phyloP scores from a whole-genome alignment of 805 yeast species.

The Myxozyma neglecta region DNA sequence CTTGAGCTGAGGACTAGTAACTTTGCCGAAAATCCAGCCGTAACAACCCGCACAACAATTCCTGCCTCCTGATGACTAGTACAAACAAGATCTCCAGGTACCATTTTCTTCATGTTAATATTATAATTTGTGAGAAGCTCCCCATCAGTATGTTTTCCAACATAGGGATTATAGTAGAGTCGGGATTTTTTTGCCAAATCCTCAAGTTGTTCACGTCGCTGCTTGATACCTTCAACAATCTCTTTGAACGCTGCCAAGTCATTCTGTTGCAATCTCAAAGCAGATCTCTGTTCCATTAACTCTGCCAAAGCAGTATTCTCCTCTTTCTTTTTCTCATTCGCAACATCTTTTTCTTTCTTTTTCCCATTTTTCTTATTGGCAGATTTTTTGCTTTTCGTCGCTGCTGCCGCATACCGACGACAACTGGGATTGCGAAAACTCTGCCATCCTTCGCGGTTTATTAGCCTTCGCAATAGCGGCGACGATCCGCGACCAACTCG shows the following conservation, averaged over 20 bases:
- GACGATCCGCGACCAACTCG: too few relatives aligned
- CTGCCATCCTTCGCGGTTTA: not conserved
- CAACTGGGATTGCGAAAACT: not conserved
- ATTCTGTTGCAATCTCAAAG: not conserved
- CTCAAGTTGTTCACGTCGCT: slow-evolving; percentile 10
- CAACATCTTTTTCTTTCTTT: not conserved
- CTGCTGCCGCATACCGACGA: not conserved
- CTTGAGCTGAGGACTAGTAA: slow-evolving; percentile 4
- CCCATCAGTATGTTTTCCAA: not conserved
- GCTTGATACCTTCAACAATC: slow-evolving; percentile 7
- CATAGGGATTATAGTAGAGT: not conserved
- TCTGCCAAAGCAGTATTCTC: not conserved
- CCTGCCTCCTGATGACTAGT: not conserved
- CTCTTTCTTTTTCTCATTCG: not conserved
- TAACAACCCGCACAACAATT: not conserved
- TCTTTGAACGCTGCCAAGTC: slow-evolving; percentile 1
- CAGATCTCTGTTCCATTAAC: too few relatives aligned
- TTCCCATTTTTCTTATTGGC: too few relatives aligned
- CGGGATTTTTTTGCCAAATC: slow-evolving; percentile 11
- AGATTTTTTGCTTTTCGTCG: not conserved
- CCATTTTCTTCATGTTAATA: not conserved
- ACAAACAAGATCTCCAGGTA: slow-evolving; percentile 11
- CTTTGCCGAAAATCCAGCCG: not conserved
- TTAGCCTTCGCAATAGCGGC: too few relatives aligned
- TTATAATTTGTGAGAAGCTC: not conserved